Base-by-base conservation (phyloP, 1,284 basidiomycete genomes). In the Marasmius tenuissimus region DNA sequence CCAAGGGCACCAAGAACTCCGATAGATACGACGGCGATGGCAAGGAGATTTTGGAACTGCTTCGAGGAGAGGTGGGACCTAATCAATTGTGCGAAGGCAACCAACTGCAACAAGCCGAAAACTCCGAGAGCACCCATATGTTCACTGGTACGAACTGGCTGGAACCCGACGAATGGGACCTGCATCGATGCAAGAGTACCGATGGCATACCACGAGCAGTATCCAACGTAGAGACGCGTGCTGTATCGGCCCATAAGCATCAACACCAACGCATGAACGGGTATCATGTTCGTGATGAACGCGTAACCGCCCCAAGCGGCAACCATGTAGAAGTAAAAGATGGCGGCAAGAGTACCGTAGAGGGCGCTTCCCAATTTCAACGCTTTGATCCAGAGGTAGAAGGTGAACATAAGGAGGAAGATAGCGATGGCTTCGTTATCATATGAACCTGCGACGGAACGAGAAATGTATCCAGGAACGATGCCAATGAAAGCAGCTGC, bases 281-380 rank as follows among this genome's bases (percentile, higher is more conserved):
- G 97, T 63, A 99, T 95, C 96, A 99, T 98, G 84, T 99, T 99
- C 61, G 97, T 99, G 77, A 99, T 99, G 83, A 99, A 99, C 1
- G 94, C 97, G 77, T 99, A 99, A 67, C 97, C 97, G 81, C 97
- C 97, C 97, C 97, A 99, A 12, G 97, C 97, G 54, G 97, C 97
- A 16, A 99, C 97, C 97, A 99, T 99, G 85, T 98, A 99, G 68
- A 98, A 98, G 81, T 99, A 99, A 80, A 99, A 98, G 14, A 99
- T 79, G 7, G 96, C 97, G 22, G 96, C 91, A 52, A 92, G 73
- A 20, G 93, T 93, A 42, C 96, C 97, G 72, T 88, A 98, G 65
- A 97, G 85, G 0, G 95, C 95, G 63, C 93, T 96, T 45, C 97
- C 97, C 52, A 88, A 86, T 78, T 98, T 98, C 62, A 98, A 81